phyloP scores from a whole-genome alignment of 108 stramenopile genomes.

The Mediolabrus comicus region DNA sequence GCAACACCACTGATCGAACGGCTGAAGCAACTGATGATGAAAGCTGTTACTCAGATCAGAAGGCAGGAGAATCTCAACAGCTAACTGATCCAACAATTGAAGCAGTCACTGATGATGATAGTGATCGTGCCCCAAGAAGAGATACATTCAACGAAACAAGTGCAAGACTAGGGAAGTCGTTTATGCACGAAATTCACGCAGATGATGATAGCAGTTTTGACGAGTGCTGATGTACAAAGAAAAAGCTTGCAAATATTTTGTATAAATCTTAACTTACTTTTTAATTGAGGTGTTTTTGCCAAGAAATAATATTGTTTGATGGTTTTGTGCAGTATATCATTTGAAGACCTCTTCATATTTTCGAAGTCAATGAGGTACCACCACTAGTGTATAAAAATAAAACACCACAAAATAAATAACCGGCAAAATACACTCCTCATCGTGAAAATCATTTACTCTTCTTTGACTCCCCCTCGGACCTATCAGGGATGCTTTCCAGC shows the following conservation, averaged over 20 bases:
- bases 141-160: not conserved
- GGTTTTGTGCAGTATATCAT: not conserved
- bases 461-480: conserved; percentile 48
- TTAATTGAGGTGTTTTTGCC: no score
- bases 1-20: not conserved
- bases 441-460: conserved; percentile 29
- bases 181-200: not conserved
- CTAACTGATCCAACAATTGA: not conserved
- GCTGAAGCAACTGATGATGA: not conserved
- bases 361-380: not conserved
- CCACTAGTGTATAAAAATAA: no score
- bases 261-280: no score
- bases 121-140: not conserved
- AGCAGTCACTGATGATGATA: not conserved
- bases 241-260: not conserved
- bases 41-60: not conserved
- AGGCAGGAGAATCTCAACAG: not conserved
- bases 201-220: not conserved
- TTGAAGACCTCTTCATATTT: not conserved
- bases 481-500: conserved; percentile 83
- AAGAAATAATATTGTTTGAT: no score
- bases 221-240: not conserved
- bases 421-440: not conserved
- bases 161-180: not conserved
- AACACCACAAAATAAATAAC: not conserved